Conservation (phyloP, 176 grass and related monocot genomes). For the Eremochloa ophiuroides region DNA sequence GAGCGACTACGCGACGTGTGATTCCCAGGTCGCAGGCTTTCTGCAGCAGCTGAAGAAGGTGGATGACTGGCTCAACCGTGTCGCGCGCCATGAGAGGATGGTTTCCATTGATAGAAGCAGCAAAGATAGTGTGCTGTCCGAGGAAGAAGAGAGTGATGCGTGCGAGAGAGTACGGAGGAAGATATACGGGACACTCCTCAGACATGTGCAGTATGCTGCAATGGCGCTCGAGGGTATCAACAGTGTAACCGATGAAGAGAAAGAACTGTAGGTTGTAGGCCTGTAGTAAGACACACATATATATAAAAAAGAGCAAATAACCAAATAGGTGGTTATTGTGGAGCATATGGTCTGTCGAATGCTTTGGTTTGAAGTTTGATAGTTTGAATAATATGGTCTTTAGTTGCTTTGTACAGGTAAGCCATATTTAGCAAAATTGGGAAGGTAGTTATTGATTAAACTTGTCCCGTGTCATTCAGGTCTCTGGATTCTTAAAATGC, state of each 20-base stretch:
- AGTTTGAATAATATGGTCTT: neutral
- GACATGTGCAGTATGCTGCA: conserved; percentile 66
- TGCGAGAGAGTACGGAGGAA: conserved; percentile 75
- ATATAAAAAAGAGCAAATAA: neutral
- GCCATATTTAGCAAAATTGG: too few relatives aligned
- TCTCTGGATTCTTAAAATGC: too few relatives aligned
- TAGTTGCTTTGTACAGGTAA: too few relatives aligned
- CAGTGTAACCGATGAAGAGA: conserved; percentile 54
- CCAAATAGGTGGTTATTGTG: neutral
- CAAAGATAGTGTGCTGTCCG: conserved; percentile 42
- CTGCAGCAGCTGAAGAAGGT: conserved; percentile 83
- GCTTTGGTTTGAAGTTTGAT: conserved; percentile 1
- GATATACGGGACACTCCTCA: conserved; percentile 68
- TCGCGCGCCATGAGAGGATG: conserved; percentile 36
- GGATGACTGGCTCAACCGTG: conserved; percentile 77
- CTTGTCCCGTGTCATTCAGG: too few relatives aligned
- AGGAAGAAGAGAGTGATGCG: conserved; percentile 69
- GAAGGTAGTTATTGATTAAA: too few relatives aligned
- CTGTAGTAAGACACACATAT: neutral
- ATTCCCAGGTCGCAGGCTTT: conserved; percentile 47
- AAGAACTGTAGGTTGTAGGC: conserved; percentile 26
- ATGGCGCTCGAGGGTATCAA: conserved; percentile 54
- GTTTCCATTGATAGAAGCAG: conserved; percentile 30
- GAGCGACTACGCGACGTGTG: conserved; percentile 14
- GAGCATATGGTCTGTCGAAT: neutral